These are phyloP conservation scores for Poronia punctata DNA, from an alignment of 495 filamentous ascomycete species.

Conservation along the genomic window DNA sequence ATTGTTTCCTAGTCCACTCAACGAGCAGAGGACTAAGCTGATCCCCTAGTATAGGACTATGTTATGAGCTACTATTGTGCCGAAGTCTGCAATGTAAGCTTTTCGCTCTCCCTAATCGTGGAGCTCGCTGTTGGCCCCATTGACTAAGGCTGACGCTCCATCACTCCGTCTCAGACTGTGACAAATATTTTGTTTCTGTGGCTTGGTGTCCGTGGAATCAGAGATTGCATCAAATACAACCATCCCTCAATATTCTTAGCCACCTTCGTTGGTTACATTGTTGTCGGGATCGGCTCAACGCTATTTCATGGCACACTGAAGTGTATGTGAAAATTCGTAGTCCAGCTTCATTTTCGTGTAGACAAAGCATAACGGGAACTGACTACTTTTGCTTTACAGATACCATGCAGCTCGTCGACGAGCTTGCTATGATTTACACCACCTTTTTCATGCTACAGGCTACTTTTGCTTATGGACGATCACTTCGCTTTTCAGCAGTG, in stretches of 20 bases:
- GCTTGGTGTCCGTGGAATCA: conserved; percentile 64
- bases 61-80: conserved; percentile 42
- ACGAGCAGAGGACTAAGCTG: conserved; percentile 3
- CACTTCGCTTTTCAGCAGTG: conserved; percentile 44
- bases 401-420: conserved; percentile 95
- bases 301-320: conserved; percentile 77
- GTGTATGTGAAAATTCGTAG: too few species aligned
- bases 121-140: conserved; percentile 47
- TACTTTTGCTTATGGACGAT: conserved; percentile 67
- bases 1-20: background rate
- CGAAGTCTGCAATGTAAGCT: conserved; percentile 35
- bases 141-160: too few species aligned
- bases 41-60: conserved; percentile 30
- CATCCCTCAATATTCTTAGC: conserved; percentile 70
- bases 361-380: background rate
- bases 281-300: conserved; percentile 77
- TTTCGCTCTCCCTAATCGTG: too few species aligned
- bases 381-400: conserved; percentile 45
- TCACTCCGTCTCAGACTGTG: conserved; percentile 55
- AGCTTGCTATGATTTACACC: conserved; percentile 97
- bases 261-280: conserved; percentile 63
- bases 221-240: conserved; percentile 58
- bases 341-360: too few species aligned
- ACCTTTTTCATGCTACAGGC: conserved; percentile 88
- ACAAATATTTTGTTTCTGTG: conserved; percentile 78